Evolutionary conservation across 2,329 filamentous ascomycete genomes (phyloP).

Genomic region (Talaromyces sp.): DNA sequence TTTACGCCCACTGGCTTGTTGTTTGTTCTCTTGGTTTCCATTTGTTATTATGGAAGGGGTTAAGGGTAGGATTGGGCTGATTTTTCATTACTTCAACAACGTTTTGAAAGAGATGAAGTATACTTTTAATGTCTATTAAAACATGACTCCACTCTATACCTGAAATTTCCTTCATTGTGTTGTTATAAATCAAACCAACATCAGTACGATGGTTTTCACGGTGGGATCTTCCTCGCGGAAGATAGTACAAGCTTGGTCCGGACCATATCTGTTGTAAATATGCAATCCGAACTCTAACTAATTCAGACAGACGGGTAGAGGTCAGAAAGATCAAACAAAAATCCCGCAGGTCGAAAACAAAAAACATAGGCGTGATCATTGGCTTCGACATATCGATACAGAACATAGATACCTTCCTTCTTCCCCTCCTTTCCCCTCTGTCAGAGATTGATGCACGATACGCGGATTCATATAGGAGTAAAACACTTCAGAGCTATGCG

Average conservation of each 20-base stretch:
- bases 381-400: too few relatives aligned
- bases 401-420: too few relatives aligned
- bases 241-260: background rate
- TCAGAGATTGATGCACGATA: background rate
- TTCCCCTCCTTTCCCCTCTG: background rate
- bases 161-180: background rate
- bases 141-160: background rate
- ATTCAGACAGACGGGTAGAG: too few relatives aligned
- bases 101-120: background rate
- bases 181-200: background rate
- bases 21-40: background rate
- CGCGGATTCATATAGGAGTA: background rate
- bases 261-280: too few relatives aligned
- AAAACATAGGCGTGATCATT: too few relatives aligned
- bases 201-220: background rate
- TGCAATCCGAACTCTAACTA: too few relatives aligned
- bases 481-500: background rate
- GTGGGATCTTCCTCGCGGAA: background rate
- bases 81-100: background rate
- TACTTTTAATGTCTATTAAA: background rate
- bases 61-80: background rate
- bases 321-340: too few relatives aligned
- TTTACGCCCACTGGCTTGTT: background rate
- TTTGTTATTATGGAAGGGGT: background rate
- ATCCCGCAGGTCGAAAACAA: too few relatives aligned